Evolutionary conservation across 306 rosid genomes (phyloP).

Genomic region (Leucaena leucocephala): DNA sequence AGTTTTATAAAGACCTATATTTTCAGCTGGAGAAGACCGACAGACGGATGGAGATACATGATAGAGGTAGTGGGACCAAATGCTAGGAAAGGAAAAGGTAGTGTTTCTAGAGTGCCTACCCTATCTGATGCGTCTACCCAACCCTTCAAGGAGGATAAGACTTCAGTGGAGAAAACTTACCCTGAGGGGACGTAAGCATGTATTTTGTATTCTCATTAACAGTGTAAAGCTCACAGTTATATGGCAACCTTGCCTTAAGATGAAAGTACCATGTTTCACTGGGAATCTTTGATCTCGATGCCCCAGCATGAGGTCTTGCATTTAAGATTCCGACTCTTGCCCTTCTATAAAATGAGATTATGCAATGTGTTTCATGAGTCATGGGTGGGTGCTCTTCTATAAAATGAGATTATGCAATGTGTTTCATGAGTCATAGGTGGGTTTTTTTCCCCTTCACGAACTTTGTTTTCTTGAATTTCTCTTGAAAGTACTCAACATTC

Average conservation of each 20-base stretch:
- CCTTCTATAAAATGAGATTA: not conserved
- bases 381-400: not conserved
- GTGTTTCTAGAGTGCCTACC: slow-evolving; percentile 81
- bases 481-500: not conserved
- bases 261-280: not conserved
- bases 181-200: slow-evolving; percentile 51
- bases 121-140: slow-evolving; percentile 89
- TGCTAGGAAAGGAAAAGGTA: slow-evolving; percentile 87
- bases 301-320: slow-evolving; percentile 6
- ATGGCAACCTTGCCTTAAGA: not conserved
- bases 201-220: slow-evolving; percentile 11
- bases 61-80: slow-evolving; percentile 96
- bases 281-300: not conserved
- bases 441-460: not conserved
- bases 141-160: slow-evolving; percentile 81
- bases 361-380: not conserved
- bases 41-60: slow-evolving; percentile 98
- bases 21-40: slow-evolving; percentile 91
- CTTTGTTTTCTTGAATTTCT: not conserved
- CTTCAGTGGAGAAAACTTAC: slow-evolving; percentile 41
- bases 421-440: not conserved
- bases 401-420: not conserved
- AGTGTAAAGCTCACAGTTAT: slow-evolving; percentile 2
- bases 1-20: slow-evolving; percentile 95
- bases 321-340: not conserved